Evolutionary conservation across 2,329 filamentous ascomycete species (phyloP).

Genomic region (Thermothelomyces thermophilus): DNA sequence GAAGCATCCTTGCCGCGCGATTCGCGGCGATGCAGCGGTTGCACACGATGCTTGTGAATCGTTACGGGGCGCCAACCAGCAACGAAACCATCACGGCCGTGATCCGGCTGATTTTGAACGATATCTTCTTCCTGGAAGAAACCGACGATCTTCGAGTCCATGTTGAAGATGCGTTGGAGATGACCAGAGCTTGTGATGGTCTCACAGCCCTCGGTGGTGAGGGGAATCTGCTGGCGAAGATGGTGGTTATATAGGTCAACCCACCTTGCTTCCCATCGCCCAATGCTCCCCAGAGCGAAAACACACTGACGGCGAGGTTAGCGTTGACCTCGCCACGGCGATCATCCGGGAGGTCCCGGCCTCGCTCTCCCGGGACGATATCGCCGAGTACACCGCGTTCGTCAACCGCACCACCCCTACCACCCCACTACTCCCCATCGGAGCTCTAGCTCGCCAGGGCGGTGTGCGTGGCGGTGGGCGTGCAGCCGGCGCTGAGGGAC

Average conservation of each 20-base stretch:
- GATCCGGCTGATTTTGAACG: constrained; percentile 12
- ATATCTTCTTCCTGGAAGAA: constrained; percentile 14
- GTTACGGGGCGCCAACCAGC: neutral
- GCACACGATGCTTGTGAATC: constrained; percentile 1
- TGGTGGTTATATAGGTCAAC: constrained; percentile 14
- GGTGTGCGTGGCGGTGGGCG: constrained; percentile 9
- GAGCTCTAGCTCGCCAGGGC: neutral
- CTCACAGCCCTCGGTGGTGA: neutral
- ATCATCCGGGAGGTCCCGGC: constrained; percentile 7
- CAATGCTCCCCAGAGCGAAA: too few relatives aligned
- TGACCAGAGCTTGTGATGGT: constrained; percentile 4
- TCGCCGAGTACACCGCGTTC: neutral
- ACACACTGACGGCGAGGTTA: neutral
- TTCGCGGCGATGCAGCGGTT: constrained; percentile 3
- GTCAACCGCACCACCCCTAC: neutral
- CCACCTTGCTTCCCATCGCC: neutral
- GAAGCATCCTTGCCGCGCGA: neutral
- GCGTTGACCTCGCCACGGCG: constrained; percentile 3
- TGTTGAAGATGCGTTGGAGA: constrained; percentile 4
- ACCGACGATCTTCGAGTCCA: constrained; percentile 3
- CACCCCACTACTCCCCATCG: neutral
- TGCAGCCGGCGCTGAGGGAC: constrained; percentile 10
- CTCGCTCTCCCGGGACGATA: neutral
- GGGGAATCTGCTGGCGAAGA: constrained; percentile 6
- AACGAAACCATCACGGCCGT: constrained; percentile 12